A percentile compares a stretch with the other conserved stretches of the same genome.
phyloP scores from a whole-genome alignment of 2,329 filamentous ascomycete species.

The Trichoderma aggressivum region DNA sequence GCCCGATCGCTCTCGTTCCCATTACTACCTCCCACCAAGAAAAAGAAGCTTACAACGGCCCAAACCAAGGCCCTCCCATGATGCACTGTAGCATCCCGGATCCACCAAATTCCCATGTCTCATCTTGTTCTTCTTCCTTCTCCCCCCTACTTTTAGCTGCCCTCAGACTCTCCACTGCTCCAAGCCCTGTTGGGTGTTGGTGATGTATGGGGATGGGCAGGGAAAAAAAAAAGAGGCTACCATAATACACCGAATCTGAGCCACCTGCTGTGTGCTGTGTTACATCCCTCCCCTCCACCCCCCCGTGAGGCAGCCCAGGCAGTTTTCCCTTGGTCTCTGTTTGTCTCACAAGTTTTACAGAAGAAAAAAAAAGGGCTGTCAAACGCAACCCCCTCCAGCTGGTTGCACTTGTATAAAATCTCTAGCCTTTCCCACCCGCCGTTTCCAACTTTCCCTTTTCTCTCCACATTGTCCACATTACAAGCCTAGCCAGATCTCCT shows the following conservation, averaged over 20 bases:
- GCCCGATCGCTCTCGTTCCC: not conserved
- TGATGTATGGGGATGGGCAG: too few species aligned
- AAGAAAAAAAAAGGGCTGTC: not conserved
- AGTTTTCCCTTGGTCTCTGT: not conserved
- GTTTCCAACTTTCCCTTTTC: not conserved
- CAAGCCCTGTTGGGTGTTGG: not conserved
- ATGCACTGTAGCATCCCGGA: not conserved
- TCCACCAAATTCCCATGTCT: not conserved
- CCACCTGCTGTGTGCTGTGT: not conserved
- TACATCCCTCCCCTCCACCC: not conserved
- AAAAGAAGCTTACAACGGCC: not conserved
- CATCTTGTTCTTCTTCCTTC: not conserved
- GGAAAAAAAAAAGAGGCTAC: too few species aligned
- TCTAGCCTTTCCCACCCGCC: not conserved
- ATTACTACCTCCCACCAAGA: not conserved
- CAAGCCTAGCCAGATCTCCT: not conserved
- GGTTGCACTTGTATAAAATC: not conserved
- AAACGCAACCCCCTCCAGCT: not conserved
- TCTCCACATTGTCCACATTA: not conserved
- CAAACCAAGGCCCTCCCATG: not conserved
- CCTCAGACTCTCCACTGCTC: not conserved
- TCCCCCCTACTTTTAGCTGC: not conserved
- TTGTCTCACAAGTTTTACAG: not conserved
- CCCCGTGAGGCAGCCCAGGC: not conserved
- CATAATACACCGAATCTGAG: not conserved